These are phyloP conservation scores for Phytopythium delawarense DNA, from an alignment of 352 stramenopile genomes.

Conservation along the genomic window DNA sequence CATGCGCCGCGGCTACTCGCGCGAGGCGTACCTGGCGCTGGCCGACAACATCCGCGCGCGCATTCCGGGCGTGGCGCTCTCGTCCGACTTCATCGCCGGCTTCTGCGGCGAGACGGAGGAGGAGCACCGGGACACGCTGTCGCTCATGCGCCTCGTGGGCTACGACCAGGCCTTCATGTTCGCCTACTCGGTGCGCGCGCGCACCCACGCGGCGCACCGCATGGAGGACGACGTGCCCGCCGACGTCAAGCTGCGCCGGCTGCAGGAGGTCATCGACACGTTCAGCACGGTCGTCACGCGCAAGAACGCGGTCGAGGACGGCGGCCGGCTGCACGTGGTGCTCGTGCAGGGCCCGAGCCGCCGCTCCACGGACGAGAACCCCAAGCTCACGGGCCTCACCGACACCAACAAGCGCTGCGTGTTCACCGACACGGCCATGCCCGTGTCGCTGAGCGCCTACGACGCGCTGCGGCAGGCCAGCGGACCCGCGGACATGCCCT, in stretches of 20 bases:
- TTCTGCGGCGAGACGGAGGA: slow-evolving; percentile 99
- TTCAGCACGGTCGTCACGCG: slow-evolving; percentile 89
- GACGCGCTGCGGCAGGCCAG: background rate
- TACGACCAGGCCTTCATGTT: slow-evolving; percentile 99
- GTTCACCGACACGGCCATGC: slow-evolving; percentile 62
- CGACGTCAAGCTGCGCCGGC: slow-evolving; percentile 92
- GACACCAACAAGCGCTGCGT: slow-evolving; percentile 90
- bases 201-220: slow-evolving; percentile 93
- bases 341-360: slow-evolving; percentile 94
- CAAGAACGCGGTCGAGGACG: slow-evolving; percentile 91
- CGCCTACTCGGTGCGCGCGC: slow-evolving; percentile 95
- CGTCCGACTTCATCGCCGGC: slow-evolving; percentile 97
- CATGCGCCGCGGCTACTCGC: slow-evolving; percentile 96
- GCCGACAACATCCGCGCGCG: slow-evolving; percentile 89
- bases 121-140: slow-evolving; percentile 95
- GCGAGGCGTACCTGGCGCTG: slow-evolving; percentile 96
- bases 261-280: slow-evolving; percentile 95
- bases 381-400: slow-evolving; percentile 81
- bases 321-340: slow-evolving; percentile 92
- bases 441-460: slow-evolving; percentile 45
- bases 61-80: slow-evolving; percentile 84
- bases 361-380: slow-evolving; percentile 62
- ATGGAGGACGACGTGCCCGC: slow-evolving; percentile 95
- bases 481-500: slow-evolving; percentile 6
- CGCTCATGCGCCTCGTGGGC: slow-evolving; percentile 71